Evolutionary conservation across 371 early-diverging fungal species (phyloP).

Genomic region (Zopfochytrium polystomum): DNA sequence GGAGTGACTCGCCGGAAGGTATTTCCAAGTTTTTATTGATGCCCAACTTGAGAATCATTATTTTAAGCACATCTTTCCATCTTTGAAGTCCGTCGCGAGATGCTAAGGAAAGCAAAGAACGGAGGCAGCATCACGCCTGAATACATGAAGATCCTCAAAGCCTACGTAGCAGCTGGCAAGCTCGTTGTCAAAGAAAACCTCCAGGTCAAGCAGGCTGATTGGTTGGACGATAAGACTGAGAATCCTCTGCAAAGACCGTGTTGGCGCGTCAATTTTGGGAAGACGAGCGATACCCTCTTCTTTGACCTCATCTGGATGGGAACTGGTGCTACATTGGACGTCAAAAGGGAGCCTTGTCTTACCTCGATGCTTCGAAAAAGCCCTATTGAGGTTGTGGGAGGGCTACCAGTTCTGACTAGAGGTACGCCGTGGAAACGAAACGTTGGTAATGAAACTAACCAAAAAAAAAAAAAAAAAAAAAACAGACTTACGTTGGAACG

Average conservation of each 20-base stretch:
- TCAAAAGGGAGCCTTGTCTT: constrained; percentile 13
- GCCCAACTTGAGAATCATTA: background rate
- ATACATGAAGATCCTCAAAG: constrained; percentile 9
- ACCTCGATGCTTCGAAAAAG: background rate
- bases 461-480: background rate
- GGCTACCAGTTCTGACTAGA: constrained; percentile 16
- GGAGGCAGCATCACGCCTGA: constrained; percentile 28
- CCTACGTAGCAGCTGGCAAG: background rate
- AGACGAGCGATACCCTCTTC: background rate
- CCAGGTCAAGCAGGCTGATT: background rate
- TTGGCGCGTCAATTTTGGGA: background rate
- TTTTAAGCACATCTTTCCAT: background rate
- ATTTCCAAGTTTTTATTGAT: background rate
- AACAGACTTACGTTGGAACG: constrained; percentile 10
- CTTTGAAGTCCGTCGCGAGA: constrained; percentile 6
- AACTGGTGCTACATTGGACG: constrained; percentile 16
- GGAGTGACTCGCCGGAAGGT: constrained; percentile 9
- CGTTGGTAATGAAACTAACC: background rate
- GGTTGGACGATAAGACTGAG: background rate
- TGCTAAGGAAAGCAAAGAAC: constrained; percentile 12
- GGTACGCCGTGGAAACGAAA: constrained; percentile 4
- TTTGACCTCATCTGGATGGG: constrained; percentile 23
- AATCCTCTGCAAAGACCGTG: background rate
- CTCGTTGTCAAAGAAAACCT: background rate
- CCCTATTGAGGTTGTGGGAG: constrained; percentile 17